Evolutionary conservation across 1,284 basidiomycete species (phyloP), one percentile per base, ranked within the genome.

Genomic region (Rhizopogon parksii): DNA sequence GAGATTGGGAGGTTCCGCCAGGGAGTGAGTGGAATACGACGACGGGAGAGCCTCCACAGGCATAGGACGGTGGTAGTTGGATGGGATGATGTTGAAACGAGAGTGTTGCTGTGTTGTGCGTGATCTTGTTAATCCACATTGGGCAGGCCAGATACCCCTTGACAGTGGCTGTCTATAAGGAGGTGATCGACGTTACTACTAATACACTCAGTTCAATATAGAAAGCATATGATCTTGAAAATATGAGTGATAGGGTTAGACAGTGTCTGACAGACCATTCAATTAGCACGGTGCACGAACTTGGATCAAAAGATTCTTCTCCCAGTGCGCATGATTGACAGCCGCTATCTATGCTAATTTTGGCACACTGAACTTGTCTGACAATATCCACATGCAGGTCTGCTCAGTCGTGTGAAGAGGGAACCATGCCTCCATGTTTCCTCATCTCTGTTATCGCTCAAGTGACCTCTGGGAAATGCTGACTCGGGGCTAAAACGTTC

Each of bases 1-100:
- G 83, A 1, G 74, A 88, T 57, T 94, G 88, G 86, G 67, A 61
- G 7, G 71, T 84, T 3, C 75, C 74, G 0, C 68, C 72, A 8
- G 85, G 85, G 0, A 59, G 69, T 0, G 73, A 67, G 2, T 87
- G 84, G 84, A 73, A 76, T 34, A 21, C 42, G 8, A 45, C 42
- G 6, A 34, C 30, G 12, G 42, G 42, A 9, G 17, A 34, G 6
- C 4, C 42, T 5, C 42, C 42, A 6, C 30, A 9, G 5, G 42
- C 8, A 19, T 45, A 45, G 15, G 6, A 15, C n/a, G 6, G 27
- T 14, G 11, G n/a, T 2, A 7, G 9, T 27, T 30, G 11, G 11
- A 42, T 9, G 25, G 25, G 12, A 12, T 11, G n/a, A 11, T 15
- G 6, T 43, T 7, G 25, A 42, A 11, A 9, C 9, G n/a, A 27